Conservation (phyloP, 2,329 filamentous ascomycete genomes). For the Trichophyton simii region DNA sequence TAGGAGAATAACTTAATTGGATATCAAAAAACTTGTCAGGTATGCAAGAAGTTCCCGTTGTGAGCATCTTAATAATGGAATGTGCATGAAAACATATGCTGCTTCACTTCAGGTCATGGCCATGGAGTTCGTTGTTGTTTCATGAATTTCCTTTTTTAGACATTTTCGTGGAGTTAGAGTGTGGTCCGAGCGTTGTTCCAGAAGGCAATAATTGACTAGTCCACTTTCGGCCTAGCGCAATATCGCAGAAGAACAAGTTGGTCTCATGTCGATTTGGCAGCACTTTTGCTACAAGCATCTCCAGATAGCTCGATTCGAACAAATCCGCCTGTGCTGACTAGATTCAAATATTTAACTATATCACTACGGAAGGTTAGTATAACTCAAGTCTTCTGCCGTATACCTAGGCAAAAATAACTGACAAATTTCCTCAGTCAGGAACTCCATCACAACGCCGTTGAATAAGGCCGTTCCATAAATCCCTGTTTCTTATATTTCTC, state of each 20-base stretch:
- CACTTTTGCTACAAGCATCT: not conserved
- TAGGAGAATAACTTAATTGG: too few relatives aligned
- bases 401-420: not conserved
- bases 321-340: not conserved
- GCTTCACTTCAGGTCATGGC: not conserved
- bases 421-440: not conserved
- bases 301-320: not conserved
- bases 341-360: not conserved
- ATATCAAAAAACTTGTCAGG: not conserved
- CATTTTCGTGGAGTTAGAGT: slow-evolving; percentile 1
- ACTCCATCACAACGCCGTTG: not conserved
- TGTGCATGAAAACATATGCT: not conserved
- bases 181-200: not conserved
- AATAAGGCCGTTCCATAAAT: not conserved
- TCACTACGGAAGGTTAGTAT: not conserved
- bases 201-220: not conserved
- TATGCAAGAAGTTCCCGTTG: not conserved
- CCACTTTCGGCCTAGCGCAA: not conserved
- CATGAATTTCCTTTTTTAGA: not conserved
- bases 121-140: not conserved
- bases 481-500: not conserved
- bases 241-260: not conserved
- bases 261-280: not conserved
- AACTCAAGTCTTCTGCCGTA: not conserved
- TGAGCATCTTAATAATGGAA: not conserved